Conservation (phyloP, 2,329 filamentous ascomycete genomes). For the Didymella pomorum region DNA sequence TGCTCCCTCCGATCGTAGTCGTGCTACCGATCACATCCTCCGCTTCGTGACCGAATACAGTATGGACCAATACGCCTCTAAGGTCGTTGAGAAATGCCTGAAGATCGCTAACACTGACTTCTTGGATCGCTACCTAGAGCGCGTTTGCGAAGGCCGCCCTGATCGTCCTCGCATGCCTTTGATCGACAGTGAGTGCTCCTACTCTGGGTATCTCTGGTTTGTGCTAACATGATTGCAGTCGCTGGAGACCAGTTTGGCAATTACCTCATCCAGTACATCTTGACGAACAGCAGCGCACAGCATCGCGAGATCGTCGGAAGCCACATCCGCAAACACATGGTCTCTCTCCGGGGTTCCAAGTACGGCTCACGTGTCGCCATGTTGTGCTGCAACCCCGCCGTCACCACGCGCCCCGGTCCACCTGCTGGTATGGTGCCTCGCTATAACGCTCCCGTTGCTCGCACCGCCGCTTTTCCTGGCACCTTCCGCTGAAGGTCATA, state of each 20-base stretch:
- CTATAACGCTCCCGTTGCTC: slow-evolving; percentile 41
- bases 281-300: slow-evolving; percentile 84
- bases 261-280: slow-evolving; percentile 96
- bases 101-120: slow-evolving; percentile 95
- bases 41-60: slow-evolving; percentile 94
- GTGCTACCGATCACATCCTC: slow-evolving; percentile 94
- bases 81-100: slow-evolving; percentile 98
- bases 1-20: slow-evolving; percentile 85
- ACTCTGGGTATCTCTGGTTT: neutral
- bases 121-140: slow-evolving; percentile 87
- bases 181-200: slow-evolving; percentile 75
- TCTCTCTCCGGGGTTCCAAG: slow-evolving; percentile 96
- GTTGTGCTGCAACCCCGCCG: slow-evolving; percentile 95
- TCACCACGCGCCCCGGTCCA: slow-evolving; percentile 87
- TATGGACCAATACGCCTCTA: slow-evolving; percentile 98
- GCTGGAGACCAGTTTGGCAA: slow-evolving; percentile 99
- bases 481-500: slow-evolving; percentile 37
- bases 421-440: slow-evolving; percentile 66
- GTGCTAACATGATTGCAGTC: slow-evolving; percentile 58
- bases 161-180: slow-evolving; percentile 95
- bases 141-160: slow-evolving; percentile 88
- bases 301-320: slow-evolving; percentile 92
- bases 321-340: slow-evolving; percentile 98
- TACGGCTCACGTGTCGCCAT: slow-evolving; percentile 98
- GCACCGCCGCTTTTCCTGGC: slow-evolving; percentile 35